Evolutionary conservation across 306 rosid species (phyloP).

Genomic region (Inga oerstediana): DNA sequence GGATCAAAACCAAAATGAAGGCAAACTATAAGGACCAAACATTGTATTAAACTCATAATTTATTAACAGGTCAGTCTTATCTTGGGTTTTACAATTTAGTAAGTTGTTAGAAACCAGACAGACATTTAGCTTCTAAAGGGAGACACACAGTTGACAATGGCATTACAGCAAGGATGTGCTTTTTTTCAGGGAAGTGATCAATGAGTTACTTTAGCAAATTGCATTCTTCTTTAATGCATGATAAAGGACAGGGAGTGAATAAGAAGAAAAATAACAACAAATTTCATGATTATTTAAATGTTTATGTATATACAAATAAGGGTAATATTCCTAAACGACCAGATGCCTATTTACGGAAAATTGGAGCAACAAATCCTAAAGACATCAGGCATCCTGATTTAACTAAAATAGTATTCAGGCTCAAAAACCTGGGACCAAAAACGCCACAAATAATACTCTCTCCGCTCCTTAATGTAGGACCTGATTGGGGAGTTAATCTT

Average conservation of each 20-base stretch:
- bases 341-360: background rate
- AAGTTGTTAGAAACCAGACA: background rate
- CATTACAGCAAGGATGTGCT: background rate
- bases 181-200: background rate
- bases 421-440: background rate
- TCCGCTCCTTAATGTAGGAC: too few species aligned
- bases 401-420: background rate
- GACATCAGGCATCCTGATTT: background rate
- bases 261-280: background rate
- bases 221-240: background rate
- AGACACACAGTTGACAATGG: background rate
- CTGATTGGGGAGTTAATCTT: too few species aligned
- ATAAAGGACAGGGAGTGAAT: background rate
- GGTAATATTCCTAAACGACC: background rate
- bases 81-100: background rate
- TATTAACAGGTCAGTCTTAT: background rate
- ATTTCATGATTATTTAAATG: background rate
- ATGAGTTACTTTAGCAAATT: background rate
- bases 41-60: too few species aligned
- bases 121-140: background rate
- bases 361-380: background rate
- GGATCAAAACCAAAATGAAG: too few species aligned
- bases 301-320: background rate
- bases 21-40: too few species aligned
- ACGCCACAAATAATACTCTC: background rate